Conservation (phyloP, 2,329 filamentous ascomycete genomes). For the Penicillium sp. region DNA sequence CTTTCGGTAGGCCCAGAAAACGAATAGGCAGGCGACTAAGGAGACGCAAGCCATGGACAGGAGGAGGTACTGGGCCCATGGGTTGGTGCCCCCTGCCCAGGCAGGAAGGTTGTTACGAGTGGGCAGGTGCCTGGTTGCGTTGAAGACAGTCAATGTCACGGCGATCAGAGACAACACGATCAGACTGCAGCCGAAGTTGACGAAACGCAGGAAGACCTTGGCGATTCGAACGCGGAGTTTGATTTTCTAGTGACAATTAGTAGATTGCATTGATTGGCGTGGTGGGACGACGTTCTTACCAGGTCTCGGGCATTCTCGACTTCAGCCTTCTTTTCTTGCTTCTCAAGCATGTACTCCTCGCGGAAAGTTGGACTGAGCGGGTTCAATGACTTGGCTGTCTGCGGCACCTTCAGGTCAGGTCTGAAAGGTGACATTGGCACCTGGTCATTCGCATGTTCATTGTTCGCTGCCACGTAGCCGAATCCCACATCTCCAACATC, state of each 20-base stretch:
- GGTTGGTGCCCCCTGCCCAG: constrained; percentile 75
- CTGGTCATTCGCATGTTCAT: constrained; percentile 49
- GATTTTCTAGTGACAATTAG: constrained; percentile 65
- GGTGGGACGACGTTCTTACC: constrained; percentile 55
- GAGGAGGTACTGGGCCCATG: constrained; percentile 87
- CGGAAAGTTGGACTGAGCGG: constrained; percentile 87
- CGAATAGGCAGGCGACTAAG: constrained; percentile 70
- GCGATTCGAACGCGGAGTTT: constrained; percentile 88
- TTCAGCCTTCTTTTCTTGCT: constrained; percentile 75
- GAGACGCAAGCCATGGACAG: constrained; percentile 77
- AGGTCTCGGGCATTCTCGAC: constrained; percentile 84
- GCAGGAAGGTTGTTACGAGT: constrained; percentile 75
- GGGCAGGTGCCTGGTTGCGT: constrained; percentile 73
- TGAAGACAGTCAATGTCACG: constrained; percentile 88
- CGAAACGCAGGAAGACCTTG: constrained; percentile 89
- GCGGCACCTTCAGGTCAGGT: constrained; percentile 84
- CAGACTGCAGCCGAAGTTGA: constrained; percentile 95
- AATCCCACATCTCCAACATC: constrained; percentile 82
- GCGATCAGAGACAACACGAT: constrained; percentile 90
- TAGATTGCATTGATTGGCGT: constrained; percentile 24
- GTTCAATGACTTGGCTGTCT: constrained; percentile 73
- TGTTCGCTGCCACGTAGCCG: constrained; percentile 72
- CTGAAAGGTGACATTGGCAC: constrained; percentile 77
- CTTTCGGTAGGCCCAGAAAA: constrained; percentile 83
- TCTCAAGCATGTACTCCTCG: constrained; percentile 83